A percentile compares a stretch with the other conserved stretches of the same genome.
Evolutionary conservation across 441 rosid genomes (phyloP).

Genomic region (Omphalea diandra): DNA sequence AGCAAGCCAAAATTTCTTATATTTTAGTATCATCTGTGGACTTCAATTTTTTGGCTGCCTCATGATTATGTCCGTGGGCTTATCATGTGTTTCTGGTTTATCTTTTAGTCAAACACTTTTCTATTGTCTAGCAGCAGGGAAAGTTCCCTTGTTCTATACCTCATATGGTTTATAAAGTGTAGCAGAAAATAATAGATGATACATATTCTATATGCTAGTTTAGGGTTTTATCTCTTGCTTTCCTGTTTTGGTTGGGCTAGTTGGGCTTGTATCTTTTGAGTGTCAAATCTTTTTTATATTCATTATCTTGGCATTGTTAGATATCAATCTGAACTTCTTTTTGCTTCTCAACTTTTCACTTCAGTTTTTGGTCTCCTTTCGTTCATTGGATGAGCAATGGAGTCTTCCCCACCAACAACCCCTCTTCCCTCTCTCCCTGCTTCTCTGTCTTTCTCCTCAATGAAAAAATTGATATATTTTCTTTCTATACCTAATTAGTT

Average conservation of each 20-base stretch:
- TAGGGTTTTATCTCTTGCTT: background rate
- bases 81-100: background rate
- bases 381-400: background rate
- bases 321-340: background rate
- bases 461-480: too few species aligned
- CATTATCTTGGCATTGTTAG: background rate
- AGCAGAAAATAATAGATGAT: background rate
- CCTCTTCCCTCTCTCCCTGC: background rate
- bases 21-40: background rate
- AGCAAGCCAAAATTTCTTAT: background rate
- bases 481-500: background rate
- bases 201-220: background rate
- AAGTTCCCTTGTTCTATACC: background rate
- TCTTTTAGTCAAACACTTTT: background rate
- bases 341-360: background rate
- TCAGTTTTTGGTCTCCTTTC: background rate
- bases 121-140: background rate
- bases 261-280: background rate
- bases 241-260: background rate
- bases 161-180: background rate
- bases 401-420: background rate
- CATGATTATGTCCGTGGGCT: background rate
- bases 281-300: background rate
- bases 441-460: too few species aligned
- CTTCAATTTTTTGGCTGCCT: background rate